These are phyloP conservation scores for Bretschneidera sinensis DNA, from an alignment of 345 rosid genomes.

Conservation along the genomic window DNA sequence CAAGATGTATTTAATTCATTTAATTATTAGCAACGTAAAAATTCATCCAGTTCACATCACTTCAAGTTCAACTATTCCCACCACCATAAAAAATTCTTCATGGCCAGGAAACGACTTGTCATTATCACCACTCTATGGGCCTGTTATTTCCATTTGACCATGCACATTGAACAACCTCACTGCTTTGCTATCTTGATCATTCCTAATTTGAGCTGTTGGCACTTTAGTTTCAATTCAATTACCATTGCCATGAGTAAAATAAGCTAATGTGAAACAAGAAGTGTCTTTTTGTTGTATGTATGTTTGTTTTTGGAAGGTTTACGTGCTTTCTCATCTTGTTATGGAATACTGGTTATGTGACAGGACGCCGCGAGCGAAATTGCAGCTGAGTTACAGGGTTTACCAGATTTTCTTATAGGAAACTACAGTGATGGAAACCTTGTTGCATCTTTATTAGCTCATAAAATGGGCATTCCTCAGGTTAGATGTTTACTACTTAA, in stretches of 20 bases:
- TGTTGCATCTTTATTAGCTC: conserved; percentile 87
- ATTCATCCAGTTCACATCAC: too few relatives aligned
- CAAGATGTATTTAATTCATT: too few relatives aligned
- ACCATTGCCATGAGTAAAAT: background rate
- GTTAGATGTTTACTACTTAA: conserved; percentile 27
- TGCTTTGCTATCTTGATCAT: background rate
- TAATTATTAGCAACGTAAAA: too few relatives aligned
- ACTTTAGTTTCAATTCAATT: background rate
- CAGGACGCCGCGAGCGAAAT: conserved; percentile 95
- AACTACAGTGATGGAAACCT: conserved; percentile 99
- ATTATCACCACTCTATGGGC: background rate
- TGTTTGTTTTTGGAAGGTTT: background rate
- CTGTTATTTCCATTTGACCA: background rate
- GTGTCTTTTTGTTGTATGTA: background rate
- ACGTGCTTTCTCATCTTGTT: background rate
- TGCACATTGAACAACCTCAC: background rate
- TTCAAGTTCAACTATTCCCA: too few relatives aligned
- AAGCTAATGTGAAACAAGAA: background rate
- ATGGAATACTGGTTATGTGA: conserved; percentile 9
- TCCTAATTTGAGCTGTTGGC: background rate
- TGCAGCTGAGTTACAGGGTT: conserved; percentile 72
- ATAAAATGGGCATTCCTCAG: conserved; percentile 92
- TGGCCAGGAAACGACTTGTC: background rate
- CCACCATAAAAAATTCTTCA: background rate
- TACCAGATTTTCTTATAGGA: conserved; percentile 92